phyloP scores from a whole-genome alignment of 805 yeast genomes.

The Zygoascus tannicola region DNA sequence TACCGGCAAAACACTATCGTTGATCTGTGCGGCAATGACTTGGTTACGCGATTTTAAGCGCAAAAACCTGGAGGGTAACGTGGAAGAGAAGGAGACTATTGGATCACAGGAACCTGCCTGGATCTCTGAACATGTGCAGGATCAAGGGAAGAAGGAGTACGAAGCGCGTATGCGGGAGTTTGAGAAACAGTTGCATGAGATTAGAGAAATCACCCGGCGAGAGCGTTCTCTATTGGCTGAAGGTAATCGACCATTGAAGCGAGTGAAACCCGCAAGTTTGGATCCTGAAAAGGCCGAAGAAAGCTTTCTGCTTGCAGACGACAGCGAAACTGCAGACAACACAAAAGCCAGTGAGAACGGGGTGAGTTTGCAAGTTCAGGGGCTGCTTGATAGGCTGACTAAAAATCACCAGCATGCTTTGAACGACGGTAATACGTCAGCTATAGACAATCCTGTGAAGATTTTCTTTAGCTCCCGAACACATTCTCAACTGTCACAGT shows the following conservation, averaged over 20 bases:
- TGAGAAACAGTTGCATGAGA: slow-evolving; percentile 14
- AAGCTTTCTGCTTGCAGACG: slow-evolving; percentile 20
- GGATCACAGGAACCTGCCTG: slow-evolving; percentile 52
- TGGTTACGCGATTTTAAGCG: slow-evolving; percentile 59
- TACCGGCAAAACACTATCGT: slow-evolving; percentile 75
- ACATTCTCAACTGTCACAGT: slow-evolving; percentile 80
- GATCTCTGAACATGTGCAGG: slow-evolving; percentile 40
- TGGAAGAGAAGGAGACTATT: no score
- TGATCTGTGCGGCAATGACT: slow-evolving; percentile 75
- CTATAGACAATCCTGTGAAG: slow-evolving; percentile 32
- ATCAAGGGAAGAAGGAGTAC: slow-evolving; percentile 14
- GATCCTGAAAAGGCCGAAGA: slow-evolving; percentile 4
- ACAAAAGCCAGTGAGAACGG: slow-evolving; percentile 17
- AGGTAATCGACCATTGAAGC: slow-evolving; percentile 7
- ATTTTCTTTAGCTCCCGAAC: slow-evolving; percentile 77
- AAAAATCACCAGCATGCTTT: slow-evolving; percentile 16
- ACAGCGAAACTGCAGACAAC: slow-evolving; percentile 26
- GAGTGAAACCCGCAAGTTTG: slow-evolving; percentile 4
- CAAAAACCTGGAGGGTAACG: slow-evolving; percentile 21
- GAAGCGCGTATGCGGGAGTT: slow-evolving; percentile 18
- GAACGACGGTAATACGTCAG: slow-evolving; percentile 15
- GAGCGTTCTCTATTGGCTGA: slow-evolving; percentile 9
- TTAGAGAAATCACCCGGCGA: slow-evolving; percentile 10
- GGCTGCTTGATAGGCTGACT: slow-evolving; percentile 36
- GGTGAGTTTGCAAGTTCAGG: slow-evolving; percentile 38